phyloP scores from a whole-genome alignment of 2,329 filamentous ascomycete species.

The Fusarium sambucinum region DNA sequence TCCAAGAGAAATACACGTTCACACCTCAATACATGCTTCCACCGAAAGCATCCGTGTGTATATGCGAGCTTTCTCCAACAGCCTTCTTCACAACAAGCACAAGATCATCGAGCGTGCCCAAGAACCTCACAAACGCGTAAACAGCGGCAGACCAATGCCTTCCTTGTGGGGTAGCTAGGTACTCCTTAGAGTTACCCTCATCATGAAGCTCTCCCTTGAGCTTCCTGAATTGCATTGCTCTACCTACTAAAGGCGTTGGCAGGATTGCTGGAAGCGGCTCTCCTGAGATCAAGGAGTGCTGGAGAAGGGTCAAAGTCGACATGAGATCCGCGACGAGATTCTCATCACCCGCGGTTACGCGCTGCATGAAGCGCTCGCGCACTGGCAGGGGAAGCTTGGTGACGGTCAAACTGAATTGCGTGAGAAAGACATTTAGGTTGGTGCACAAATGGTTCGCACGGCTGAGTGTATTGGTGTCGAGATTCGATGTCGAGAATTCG shows the following conservation, averaged over 20 bases:
- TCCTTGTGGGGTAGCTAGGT: constrained; percentile 4
- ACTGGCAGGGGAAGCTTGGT: constrained; percentile 17
- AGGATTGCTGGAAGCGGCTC: constrained; percentile 17
- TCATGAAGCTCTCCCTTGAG: constrained; percentile 20
- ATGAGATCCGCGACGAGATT: constrained; percentile 17
- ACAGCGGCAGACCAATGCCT: constrained; percentile 25
- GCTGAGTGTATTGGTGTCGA: constrained; percentile 20
- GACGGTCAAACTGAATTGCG: constrained; percentile 18
- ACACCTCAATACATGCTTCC: background rate
- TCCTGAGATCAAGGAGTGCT: constrained; percentile 20
- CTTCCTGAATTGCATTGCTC: constrained; percentile 23
- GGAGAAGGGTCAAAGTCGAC: constrained; percentile 24
- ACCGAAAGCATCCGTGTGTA: constrained; percentile 15
- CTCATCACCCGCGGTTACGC: constrained; percentile 13
- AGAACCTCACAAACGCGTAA: constrained; percentile 21
- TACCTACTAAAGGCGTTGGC: constrained; percentile 17
- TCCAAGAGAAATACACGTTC: accelerated
- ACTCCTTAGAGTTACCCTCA: constrained; percentile 11
- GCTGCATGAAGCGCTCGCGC: constrained; percentile 15
- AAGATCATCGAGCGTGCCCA: constrained; percentile 21
- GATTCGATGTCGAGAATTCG: constrained; percentile 26
- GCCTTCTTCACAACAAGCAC: constrained; percentile 21
- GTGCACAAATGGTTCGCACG: constrained; percentile 18
- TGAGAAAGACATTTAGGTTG: constrained; percentile 21
- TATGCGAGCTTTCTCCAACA: constrained; percentile 22